Evolutionary conservation across 2,329 filamentous ascomycete genomes (phyloP).

Genomic region (Harringtonia lauricola): DNA sequence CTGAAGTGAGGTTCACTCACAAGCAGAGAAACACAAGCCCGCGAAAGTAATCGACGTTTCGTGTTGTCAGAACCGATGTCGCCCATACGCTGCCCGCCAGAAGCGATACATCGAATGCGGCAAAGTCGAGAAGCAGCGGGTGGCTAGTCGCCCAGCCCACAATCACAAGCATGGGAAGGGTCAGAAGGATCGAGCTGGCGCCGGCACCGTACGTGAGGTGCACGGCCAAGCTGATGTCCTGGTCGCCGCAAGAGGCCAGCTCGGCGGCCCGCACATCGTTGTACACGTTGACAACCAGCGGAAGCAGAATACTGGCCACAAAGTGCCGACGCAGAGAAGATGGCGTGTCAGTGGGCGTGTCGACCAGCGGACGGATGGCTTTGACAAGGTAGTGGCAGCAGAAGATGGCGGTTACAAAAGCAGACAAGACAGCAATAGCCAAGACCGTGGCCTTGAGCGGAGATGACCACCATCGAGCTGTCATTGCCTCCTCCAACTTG

Average conservation of each 20-base stretch:
- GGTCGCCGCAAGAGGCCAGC: slow-evolving; percentile 1
- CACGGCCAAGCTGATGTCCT: slow-evolving; percentile 1
- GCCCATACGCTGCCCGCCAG: slow-evolving; percentile 6
- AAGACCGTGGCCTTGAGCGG: neutral
- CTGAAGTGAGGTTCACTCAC: neutral
- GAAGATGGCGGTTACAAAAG: neutral
- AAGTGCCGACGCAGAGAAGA: slow-evolving; percentile 3
- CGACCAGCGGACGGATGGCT: neutral
- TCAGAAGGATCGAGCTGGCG: neutral
- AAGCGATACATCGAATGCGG: slow-evolving; percentile 5
- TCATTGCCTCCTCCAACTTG: no score
- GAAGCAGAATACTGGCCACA: slow-evolving; percentile 7
- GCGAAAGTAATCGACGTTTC: slow-evolving; percentile 4
- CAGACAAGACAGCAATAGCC: no score
- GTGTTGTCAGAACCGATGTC: slow-evolving; percentile 5
- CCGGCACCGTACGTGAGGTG: slow-evolving; percentile 4
- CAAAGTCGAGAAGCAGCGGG: slow-evolving; percentile 6
- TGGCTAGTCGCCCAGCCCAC: slow-evolving; percentile 2
- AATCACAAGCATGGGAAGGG: slow-evolving; percentile 1
- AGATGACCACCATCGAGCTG: neutral
- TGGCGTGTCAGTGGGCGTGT: neutral
- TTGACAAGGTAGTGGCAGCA: slow-evolving; percentile 1
- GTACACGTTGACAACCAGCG: slow-evolving; percentile 7
- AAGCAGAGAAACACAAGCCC: slow-evolving; percentile 4
- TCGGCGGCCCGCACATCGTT: slow-evolving; percentile 6